A percentile compares a stretch with the other conserved stretches of the same genome.
These are phyloP conservation scores for Musa itinerans DNA, from an alignment of 176 grass and related monocot genomes.

Conservation along the genomic window DNA sequence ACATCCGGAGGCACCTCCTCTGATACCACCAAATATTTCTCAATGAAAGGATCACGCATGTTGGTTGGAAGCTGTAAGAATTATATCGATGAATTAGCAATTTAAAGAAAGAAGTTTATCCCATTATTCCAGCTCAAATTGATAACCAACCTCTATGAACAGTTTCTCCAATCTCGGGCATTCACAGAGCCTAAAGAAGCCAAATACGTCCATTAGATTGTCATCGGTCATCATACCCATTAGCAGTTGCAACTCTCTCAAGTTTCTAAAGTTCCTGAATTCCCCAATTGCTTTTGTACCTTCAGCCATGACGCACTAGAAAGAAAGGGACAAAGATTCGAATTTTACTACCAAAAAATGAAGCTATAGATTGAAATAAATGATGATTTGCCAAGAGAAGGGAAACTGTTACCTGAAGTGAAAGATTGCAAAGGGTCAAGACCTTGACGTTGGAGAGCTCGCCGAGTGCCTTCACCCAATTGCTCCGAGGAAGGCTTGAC, in stretches of 20 bases:
- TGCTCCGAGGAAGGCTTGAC: not conserved
- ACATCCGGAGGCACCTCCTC: conserved; percentile 64
- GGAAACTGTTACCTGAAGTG: conserved; percentile 48
- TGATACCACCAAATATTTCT: conserved; percentile 52
- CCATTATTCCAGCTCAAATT: not conserved
- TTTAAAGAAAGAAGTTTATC: not conserved
- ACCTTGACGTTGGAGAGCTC: conserved; percentile 48
- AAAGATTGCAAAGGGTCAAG: conserved; percentile 75
- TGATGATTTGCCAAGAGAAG: not conserved
- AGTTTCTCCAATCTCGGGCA: conserved; percentile 56
- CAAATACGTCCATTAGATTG: conserved; percentile 69
- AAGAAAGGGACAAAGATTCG: not conserved
- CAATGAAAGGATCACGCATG: conserved; percentile 46
- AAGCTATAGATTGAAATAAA: not conserved
- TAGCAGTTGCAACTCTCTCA: conserved; percentile 72
- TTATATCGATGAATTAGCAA: not conserved
- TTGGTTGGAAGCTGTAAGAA: conserved; percentile 63
- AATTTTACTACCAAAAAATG: not conserved
- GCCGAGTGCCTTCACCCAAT: conserved; percentile 23
- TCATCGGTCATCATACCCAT: conserved; percentile 73
- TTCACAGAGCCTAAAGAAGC: conserved; percentile 57
- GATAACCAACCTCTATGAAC: conserved; percentile 64
- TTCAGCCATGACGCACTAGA: conserved; percentile 21
- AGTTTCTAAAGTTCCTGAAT: conserved; percentile 33
- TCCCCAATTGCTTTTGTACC: conserved; percentile 13